Evolutionary conservation across 2,329 filamentous ascomycete species (phyloP).

Genomic region (Metarhizium rileyi): DNA sequence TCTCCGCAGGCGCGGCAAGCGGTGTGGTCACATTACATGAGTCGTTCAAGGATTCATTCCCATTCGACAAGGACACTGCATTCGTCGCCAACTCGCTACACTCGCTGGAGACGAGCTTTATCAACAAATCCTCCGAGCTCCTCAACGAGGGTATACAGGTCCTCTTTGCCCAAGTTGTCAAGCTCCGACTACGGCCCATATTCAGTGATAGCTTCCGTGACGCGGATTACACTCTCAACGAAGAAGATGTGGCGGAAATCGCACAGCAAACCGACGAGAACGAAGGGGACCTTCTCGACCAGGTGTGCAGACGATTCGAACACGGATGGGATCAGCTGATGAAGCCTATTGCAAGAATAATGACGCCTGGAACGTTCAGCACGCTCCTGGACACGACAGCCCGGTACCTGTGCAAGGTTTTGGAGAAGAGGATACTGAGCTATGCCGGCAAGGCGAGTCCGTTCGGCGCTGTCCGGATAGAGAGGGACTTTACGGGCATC

Average conservation of each 20-base stretch:
- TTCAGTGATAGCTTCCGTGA: conserved; percentile 86
- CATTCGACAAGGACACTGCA: conserved; percentile 64
- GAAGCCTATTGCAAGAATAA: conserved; percentile 71
- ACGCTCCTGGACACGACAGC: conserved; percentile 67
- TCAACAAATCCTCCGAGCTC: conserved; percentile 69
- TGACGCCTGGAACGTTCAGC: conserved; percentile 69
- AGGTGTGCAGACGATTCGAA: conserved; percentile 72
- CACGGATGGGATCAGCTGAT: conserved; percentile 79
- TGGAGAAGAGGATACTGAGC: conserved; percentile 82
- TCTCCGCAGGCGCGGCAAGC: conserved; percentile 27
- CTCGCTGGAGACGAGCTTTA: conserved; percentile 61
- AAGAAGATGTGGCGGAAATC: conserved; percentile 49
- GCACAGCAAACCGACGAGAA: conserved; percentile 44
- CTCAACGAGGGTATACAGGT: conserved; percentile 77
- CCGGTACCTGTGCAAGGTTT: conserved; percentile 61
- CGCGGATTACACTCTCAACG: conserved; percentile 67
- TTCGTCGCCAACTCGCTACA: conserved; percentile 61
- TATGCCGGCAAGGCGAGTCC: conserved; percentile 72
- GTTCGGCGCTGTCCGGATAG: conserved; percentile 71
- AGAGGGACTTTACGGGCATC: conserved; percentile 73
- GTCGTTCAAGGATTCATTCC: conserved; percentile 58
- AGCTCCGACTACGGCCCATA: conserved; percentile 73
- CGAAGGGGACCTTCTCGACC: conserved; percentile 47
- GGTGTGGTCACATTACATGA: conserved; percentile 28
- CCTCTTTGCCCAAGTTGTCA: conserved; percentile 79